Conservation (phyloP, 2,329 filamentous ascomycete species). For the Hymenotorrendiella dingleyae region DNA sequence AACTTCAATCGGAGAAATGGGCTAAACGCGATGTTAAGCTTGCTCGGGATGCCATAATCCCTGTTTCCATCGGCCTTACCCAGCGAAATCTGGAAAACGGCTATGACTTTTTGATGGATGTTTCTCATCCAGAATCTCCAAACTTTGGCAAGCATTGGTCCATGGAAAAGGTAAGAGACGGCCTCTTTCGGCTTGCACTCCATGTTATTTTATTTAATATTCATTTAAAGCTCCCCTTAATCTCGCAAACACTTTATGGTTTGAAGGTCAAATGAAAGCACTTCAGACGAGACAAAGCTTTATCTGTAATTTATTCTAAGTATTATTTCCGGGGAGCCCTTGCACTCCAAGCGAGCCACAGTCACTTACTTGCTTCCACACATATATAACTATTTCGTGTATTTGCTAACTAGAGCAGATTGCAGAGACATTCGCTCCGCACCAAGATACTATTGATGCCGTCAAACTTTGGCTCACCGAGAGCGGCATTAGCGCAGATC, state of each 20-base stretch:
- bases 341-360: too few species aligned
- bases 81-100: conserved; percentile 40
- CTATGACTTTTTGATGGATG: conserved; percentile 36
- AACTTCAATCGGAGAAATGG: conserved; percentile 13
- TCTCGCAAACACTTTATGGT: too few species aligned
- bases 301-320: too few species aligned
- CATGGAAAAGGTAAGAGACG: not conserved
- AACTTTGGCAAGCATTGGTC: not conserved
- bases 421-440: not conserved
- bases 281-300: too few species aligned
- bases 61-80: conserved; percentile 39
- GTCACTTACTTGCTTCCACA: too few species aligned
- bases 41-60: conserved; percentile 28
- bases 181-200: too few species aligned
- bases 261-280: too few species aligned
- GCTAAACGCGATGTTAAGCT: conserved; percentile 15
- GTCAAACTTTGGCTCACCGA: not conserved
- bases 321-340: too few species aligned
- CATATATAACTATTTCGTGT: too few species aligned
- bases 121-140: conserved; percentile 7
- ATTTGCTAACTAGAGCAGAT: too few species aligned
- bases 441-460: not conserved
- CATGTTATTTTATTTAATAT: too few species aligned
- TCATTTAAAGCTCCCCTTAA: too few species aligned
- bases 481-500: not conserved